A percentile compares a stretch with the other conserved stretches of the same genome.
These are phyloP conservation scores for Hymenoscyphus scutula DNA, from an alignment of 2,329 filamentous ascomycete species.

Conservation along the genomic window DNA sequence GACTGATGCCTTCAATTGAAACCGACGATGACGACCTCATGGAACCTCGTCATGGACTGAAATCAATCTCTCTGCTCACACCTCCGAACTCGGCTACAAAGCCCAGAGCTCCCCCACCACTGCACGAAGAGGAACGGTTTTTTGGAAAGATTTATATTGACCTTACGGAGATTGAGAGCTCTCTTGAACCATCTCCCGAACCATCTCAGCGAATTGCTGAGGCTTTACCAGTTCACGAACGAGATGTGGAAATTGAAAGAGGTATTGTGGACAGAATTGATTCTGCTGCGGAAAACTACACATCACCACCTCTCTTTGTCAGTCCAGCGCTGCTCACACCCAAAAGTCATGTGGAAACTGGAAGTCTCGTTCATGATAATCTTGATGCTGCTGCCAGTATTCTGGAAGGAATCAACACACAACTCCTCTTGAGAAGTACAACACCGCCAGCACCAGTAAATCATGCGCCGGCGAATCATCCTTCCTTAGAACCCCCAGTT, in stretches of 20 bases:
- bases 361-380: neutral
- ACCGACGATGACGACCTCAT: neutral
- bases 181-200: neutral
- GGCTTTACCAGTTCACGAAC: neutral
- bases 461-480: neutral
- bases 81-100: neutral
- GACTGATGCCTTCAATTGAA: neutral
- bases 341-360: no score
- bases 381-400: neutral
- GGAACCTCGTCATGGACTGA: neutral
- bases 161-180: neutral
- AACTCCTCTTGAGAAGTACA: neutral
- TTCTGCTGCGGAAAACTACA: neutral
- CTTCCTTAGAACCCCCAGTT: constrained; percentile 2
- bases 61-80: neutral
- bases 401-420: neutral
- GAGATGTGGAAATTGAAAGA: neutral
- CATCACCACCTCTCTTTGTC: no score
- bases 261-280: neutral
- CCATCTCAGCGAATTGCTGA: neutral
- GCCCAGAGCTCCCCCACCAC: neutral
- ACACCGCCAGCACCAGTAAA: neutral
- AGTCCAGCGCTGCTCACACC: no score
- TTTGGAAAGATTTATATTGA: neutral
- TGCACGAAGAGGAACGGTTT: neutral